Base-by-base conservation (phyloP, 202 grass and related monocot genomes). In the Dendrocalamus latiflorus region DNA sequence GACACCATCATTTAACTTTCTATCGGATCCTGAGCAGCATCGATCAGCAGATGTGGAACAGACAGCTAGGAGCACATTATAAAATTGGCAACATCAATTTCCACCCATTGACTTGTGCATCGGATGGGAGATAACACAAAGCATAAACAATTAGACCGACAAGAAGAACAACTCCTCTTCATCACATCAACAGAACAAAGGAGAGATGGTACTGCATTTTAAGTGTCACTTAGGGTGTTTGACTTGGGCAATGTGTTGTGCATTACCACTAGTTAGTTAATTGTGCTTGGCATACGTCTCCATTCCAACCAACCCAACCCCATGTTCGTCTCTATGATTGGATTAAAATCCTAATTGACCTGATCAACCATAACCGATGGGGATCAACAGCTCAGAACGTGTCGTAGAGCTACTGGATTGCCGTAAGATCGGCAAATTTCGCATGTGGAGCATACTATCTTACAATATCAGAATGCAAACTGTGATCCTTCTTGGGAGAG, bases 291-390 rank as follows among this genome's bases (percentile, higher is more conserved):
- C 69, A 75, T 86, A 62, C 45, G 76, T n/a, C 47, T 65, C 34
- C 47, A 1, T 22, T 43, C 34, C 54, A 85, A 22, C 66, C 42
- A 60, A 38, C 42, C 65, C 74, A 51, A n/a, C 43, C 2, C 37
- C 87, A 85, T 70, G 87, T 85, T 82, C 42, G 5, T 51, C 33
- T 59, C 30, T 30, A 86, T 86, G 53, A 83, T 83, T 90, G 55
- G 81, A 38, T 71, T 70, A 45, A 49, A 50, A 33, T 54, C 61
- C 9, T 22, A 56, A 38, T 10, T 9, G 8, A n/a, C 56, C 38
- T 38, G 25, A 81, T 60, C 54, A 50, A 36, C 55, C 20, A 62
- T 49, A 57, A 71, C 30, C 17, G 25, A 45, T 26, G 54, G 25
- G 54, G 53, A 72, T 48, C 67, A 70, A 7, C 70, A 54, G 63